Percentiles rank a stretch among this genome's conserved stretches.
Conservation (phyloP, 129 eudicot genomes). For the Glebionis coronaria region DNA sequence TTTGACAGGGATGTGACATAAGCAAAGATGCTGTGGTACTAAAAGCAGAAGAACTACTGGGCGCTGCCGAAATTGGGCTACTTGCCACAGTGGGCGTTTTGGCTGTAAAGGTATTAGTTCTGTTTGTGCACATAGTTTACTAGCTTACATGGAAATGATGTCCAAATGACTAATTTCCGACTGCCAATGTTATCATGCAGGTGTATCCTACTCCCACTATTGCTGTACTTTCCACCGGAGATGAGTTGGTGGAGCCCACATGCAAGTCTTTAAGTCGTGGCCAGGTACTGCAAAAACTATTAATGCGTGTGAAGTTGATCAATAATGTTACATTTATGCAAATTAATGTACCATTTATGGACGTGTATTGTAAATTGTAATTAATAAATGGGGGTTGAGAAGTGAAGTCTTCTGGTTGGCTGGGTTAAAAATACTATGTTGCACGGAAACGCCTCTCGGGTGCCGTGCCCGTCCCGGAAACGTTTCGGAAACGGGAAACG, state of each 20-base stretch:
- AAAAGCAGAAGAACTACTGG: conserved; percentile 71
- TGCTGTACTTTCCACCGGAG: conserved; percentile 92
- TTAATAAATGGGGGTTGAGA: too few species aligned
- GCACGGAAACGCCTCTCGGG: too few species aligned
- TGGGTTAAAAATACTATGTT: too few species aligned
- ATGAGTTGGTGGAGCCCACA: conserved; percentile 92
- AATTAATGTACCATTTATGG: too few species aligned
- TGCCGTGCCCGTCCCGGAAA: too few species aligned
- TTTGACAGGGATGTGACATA: conserved; percentile 78
- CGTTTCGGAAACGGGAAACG: too few species aligned
- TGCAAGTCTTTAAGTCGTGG: conserved; percentile 64
- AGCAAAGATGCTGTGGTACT: conserved; percentile 64
- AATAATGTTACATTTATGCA: too few species aligned
- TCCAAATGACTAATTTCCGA: conserved; percentile 2
- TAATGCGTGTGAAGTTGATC: too few species aligned
- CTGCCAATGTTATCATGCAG: conserved; percentile 35
- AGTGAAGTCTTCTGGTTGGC: too few species aligned
- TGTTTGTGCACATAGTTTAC: background rate
- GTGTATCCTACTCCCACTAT: conserved; percentile 77
- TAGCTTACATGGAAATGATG: background rate
- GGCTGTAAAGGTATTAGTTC: conserved; percentile 56
- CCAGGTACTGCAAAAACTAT: conserved; percentile 47
- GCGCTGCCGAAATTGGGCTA: conserved; percentile 87
- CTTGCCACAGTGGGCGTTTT: conserved; percentile 86
- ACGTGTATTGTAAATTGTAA: too few species aligned